Conservation (phyloP, 2,329 filamentous ascomycete genomes). For the Corinectria fuckeliana region DNA sequence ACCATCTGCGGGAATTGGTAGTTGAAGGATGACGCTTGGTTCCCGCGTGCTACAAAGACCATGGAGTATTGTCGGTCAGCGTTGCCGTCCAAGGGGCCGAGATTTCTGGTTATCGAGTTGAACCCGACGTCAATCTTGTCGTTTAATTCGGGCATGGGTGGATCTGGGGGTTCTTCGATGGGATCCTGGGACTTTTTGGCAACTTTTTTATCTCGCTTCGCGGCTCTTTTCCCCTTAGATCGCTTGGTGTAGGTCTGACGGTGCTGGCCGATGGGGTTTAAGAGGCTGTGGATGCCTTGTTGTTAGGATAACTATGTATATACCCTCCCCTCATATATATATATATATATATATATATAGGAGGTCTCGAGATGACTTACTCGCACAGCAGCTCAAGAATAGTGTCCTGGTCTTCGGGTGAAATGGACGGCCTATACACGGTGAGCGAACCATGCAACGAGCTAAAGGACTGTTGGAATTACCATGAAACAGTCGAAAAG, state of each 20-base stretch:
- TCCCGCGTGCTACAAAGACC: constrained; percentile 65
- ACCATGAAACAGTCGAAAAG: constrained; percentile 68
- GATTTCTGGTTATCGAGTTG: constrained; percentile 64
- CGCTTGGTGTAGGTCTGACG: constrained; percentile 58
- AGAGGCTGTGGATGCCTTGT: constrained; percentile 58
- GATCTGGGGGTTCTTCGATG: constrained; percentile 40
- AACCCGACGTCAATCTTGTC: constrained; percentile 69
- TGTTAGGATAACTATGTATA: no score
- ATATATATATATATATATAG: no score
- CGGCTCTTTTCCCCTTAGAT: constrained; percentile 66
- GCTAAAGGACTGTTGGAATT: no score
- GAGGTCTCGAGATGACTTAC: constrained; percentile 54
- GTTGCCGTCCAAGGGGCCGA: constrained; percentile 40
- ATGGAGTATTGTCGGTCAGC: constrained; percentile 49
- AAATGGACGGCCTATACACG: constrained; percentile 63
- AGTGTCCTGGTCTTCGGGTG: constrained; percentile 63
- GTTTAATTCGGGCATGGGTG: constrained; percentile 57
- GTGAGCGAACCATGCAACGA: constrained; percentile 8
- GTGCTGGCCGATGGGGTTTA: constrained; percentile 69
- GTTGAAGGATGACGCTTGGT: constrained; percentile 64
- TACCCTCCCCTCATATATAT: no score
- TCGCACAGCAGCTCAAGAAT: constrained; percentile 72
- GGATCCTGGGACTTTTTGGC: constrained; percentile 33
- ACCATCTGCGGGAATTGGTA: constrained; percentile 66
- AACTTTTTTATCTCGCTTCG: constrained; percentile 58